Percentiles rank a stretch among this genome's conserved stretches.
Conservation (phyloP, 495 filamentous ascomycete species). For the Penicillium pancosmium region DNA sequence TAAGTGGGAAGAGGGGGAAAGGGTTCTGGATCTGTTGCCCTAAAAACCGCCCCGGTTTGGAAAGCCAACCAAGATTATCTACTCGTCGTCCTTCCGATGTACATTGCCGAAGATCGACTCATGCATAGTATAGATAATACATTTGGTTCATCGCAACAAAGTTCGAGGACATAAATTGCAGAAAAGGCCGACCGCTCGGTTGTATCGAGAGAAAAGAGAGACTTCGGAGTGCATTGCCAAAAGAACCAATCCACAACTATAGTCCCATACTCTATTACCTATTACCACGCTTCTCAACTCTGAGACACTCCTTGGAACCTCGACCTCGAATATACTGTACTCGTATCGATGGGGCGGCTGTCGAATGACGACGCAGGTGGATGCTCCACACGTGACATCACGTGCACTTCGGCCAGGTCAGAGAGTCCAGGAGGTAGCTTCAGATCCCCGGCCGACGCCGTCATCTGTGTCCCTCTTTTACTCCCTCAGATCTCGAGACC, state of each 20-base stretch:
- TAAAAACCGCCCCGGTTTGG: neutral
- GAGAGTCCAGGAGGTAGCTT: constrained; percentile 18
- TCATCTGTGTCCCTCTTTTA: constrained; percentile 23
- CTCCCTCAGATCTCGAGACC: constrained; percentile 8
- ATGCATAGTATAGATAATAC: too few relatives aligned
- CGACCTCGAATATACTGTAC: neutral
- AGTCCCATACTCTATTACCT: too few relatives aligned
- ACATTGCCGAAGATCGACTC: too few relatives aligned
- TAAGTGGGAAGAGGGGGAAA: neutral
- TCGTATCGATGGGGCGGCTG: neutral
- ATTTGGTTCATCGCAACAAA: neutral
- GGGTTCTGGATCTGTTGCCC: neutral
- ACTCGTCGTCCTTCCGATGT: too few relatives aligned
- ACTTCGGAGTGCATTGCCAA: too few relatives aligned
- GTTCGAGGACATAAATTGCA: neutral
- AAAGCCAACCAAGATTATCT: neutral
- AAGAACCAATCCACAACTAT: too few relatives aligned
- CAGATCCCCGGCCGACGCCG: constrained; percentile 6
- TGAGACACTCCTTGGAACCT: neutral
- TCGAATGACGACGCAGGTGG: neutral
- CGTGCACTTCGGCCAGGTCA: constrained; percentile 29
- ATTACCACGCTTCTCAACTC: too few relatives aligned
- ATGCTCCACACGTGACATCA: constrained; percentile 21
- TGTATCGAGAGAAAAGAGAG: too few relatives aligned
- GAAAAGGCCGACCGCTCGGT: too few relatives aligned